phyloP scores from a whole-genome alignment of 2,329 filamentous ascomycete species.

The Colletotrichum theobromicola region DNA sequence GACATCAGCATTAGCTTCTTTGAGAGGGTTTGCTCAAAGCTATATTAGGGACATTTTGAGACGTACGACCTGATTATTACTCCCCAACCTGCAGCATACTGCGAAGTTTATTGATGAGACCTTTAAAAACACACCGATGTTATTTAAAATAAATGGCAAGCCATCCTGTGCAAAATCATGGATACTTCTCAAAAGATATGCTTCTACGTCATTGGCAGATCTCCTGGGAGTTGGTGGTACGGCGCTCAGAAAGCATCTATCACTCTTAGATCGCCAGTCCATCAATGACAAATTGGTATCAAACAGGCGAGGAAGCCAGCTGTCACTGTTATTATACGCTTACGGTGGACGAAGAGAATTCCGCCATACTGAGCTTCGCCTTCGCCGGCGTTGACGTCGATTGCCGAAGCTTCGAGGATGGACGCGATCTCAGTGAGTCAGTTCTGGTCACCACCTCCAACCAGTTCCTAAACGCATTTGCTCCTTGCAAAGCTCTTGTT shows the following conservation, averaged over 20 bases:
- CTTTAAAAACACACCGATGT: no score
- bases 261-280: background rate
- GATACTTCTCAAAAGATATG: background rate
- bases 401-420: background rate
- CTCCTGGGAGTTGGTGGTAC: background rate
- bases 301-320: background rate
- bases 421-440: background rate
- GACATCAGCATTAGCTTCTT: no score
- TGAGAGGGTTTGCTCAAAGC: no score
- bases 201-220: background rate
- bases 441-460: background rate
- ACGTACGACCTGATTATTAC: no score
- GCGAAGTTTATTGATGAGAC: no score
- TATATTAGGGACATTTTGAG: no score
- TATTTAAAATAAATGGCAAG: no score
- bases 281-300: background rate
- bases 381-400: conserved; percentile 24
- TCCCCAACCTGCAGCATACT: no score
- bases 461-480: background rate
- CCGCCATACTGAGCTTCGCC: background rate
- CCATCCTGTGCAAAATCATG: no score
- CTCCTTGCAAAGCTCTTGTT: background rate
- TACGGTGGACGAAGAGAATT: background rate
- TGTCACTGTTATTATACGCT: background rate
- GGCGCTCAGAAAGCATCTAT: background rate